Evolutionary conservation across 2,329 filamentous ascomycete genomes (phyloP).

Genomic region (Rutstroemia sp.): DNA sequence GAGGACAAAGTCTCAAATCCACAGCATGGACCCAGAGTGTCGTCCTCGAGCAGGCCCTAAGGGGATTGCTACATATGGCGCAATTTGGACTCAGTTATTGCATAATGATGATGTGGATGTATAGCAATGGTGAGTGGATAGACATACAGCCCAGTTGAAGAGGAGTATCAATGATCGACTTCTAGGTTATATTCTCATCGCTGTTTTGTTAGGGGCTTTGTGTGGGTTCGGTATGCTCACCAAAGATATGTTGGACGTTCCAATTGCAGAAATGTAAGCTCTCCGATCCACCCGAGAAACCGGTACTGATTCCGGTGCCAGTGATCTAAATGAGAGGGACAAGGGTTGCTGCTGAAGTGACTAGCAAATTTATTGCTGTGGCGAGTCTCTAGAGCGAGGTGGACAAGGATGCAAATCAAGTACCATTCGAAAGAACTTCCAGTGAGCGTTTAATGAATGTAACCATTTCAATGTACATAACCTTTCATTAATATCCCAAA

Average conservation of each 20-base stretch:
- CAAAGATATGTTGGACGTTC: conserved; percentile 12
- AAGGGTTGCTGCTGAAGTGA: conserved; percentile 9
- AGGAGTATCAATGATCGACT: neutral
- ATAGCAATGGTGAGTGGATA: conserved; percentile 18
- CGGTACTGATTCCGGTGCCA: neutral
- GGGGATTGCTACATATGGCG: conserved; percentile 15
- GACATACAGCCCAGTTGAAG: neutral
- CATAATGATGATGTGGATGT: conserved; percentile 21
- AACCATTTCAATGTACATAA: neutral
- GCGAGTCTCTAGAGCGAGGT: neutral
- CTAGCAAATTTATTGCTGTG: neutral
- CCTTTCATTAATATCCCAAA: neutral
- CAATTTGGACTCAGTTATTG: conserved; percentile 19
- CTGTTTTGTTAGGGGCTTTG: conserved; percentile 17
- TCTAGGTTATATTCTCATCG: conserved; percentile 21
- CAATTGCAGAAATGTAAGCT: conserved; percentile 2
- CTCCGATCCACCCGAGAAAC: neutral
- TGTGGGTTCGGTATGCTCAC: conserved; percentile 20
- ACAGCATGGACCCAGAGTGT: neutral
- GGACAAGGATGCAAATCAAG: neutral
- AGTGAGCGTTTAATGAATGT: neutral
- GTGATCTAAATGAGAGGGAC: conserved; percentile 4
- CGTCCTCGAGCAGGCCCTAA: conserved; percentile 13
- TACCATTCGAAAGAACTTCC: neutral
- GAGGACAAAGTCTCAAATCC: neutral